Percentiles rank a stretch among this genome's conserved stretches.
Conservation (phyloP, 768 basidiomycete species). For the Phaffia australis region DNA sequence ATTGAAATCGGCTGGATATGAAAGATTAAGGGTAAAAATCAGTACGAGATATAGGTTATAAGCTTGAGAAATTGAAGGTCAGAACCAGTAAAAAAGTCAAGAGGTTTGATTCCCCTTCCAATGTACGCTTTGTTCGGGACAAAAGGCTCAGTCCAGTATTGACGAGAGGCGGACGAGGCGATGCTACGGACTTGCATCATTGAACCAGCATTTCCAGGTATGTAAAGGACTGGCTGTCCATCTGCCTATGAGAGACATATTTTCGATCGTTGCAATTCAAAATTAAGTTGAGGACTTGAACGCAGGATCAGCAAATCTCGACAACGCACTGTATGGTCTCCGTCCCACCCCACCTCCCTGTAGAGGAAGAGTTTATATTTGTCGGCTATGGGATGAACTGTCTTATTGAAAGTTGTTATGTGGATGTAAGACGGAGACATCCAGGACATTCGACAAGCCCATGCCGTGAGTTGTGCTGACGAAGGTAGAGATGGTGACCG, state of each 20-base stretch:
- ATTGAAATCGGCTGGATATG: conserved; percentile 71
- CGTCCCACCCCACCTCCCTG: conserved; percentile 76
- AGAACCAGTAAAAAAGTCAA: conserved; percentile 82
- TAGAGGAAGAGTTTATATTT: conserved; percentile 85
- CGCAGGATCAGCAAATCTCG: too few species aligned
- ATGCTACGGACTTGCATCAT: conserved; percentile 89
- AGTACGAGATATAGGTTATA: neutral
- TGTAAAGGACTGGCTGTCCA: conserved; percentile 83
- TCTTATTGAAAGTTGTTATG: conserved; percentile 54
- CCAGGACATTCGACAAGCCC: conserved; percentile 76
- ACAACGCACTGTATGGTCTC: conserved; percentile 45
- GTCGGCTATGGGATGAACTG: conserved; percentile 59
- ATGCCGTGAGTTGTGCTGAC: conserved; percentile 8
- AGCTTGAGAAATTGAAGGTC: neutral
- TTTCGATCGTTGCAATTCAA: neutral
- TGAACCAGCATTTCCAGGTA: conserved; percentile 94
- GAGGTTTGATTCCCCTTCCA: conserved; percentile 44
- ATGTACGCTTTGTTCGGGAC: conserved; percentile 48
- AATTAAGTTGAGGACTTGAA: neutral
- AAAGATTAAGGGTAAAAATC: neutral
- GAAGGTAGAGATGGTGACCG: neutral
- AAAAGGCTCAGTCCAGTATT: conserved; percentile 57
- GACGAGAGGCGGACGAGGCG: conserved; percentile 76
- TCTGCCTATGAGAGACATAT: conserved; percentile 29
- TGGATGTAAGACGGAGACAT: conserved; percentile 85